Percentiles rank a stretch among this genome's conserved stretches.
phyloP scores from a whole-genome alignment of 2,329 filamentous ascomycete species.

The Cryphonectria japonica region DNA sequence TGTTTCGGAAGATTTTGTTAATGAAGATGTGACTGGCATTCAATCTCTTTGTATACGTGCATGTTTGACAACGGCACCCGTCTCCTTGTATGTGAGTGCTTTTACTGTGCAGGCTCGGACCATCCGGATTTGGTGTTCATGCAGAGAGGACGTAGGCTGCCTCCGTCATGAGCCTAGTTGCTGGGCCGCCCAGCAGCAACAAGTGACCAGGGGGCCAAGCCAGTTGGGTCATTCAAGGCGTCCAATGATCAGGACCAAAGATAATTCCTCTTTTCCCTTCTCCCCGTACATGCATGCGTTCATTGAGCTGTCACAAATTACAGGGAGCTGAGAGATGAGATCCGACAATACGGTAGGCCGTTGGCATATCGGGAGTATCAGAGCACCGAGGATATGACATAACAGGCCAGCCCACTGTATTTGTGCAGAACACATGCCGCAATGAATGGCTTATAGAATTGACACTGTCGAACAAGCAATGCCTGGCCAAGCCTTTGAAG shows the following conservation, averaged over 20 bases:
- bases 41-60: not conserved
- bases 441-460: not conserved
- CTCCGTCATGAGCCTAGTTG: not conserved
- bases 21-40: not conserved
- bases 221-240: not conserved
- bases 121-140: not conserved
- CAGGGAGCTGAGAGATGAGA: conserved; percentile 6
- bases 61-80: not conserved
- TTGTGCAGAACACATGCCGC: not conserved
- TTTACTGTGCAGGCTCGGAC: not conserved
- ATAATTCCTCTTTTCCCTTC: not conserved
- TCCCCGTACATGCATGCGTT: conserved; percentile 9
- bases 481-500: not conserved
- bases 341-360: conserved; percentile 17
- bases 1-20: not conserved
- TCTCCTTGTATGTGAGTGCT: not conserved
- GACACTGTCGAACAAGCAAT: not conserved
- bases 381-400: not conserved
- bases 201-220: not conserved
- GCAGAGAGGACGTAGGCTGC: not conserved
- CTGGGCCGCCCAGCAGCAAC: no score
- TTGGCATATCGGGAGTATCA: not conserved
- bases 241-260: conserved; percentile 6
- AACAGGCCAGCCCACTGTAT: not conserved
- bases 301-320: conserved; percentile 13